A percentile compares a stretch with the other conserved stretches of the same genome.
These are phyloP conservation scores for Talaromyces borbonicus DNA, from an alignment of 495 filamentous ascomycete genomes.

Conservation along the genomic window DNA sequence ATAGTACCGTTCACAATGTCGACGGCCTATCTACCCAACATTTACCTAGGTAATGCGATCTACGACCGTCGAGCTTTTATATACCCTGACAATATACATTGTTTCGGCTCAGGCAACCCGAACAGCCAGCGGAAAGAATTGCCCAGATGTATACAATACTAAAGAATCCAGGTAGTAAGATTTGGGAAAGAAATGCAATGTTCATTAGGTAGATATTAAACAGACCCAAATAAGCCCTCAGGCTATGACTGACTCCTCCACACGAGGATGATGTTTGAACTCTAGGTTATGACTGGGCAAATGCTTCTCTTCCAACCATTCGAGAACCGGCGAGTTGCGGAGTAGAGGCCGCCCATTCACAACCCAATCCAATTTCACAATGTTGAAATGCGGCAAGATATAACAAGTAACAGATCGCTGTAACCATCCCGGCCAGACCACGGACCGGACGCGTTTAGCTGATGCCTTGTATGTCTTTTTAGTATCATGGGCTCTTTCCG, in stretches of 20 bases:
- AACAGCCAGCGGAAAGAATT: too few species aligned
- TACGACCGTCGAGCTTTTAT: too few species aligned
- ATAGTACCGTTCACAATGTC: too few species aligned
- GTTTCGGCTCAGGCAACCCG: too few species aligned
- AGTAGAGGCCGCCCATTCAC: not conserved
- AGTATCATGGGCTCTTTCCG: not conserved
- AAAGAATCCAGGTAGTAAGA: too few species aligned
- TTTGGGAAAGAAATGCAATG: too few species aligned
- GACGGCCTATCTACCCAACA: too few species aligned
- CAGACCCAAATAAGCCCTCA: too few species aligned
- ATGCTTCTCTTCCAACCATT: constrained; percentile 1
- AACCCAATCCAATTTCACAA: not conserved
- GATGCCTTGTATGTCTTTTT: constrained; percentile 3
- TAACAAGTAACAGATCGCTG: not conserved
- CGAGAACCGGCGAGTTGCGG: constrained; percentile 1
- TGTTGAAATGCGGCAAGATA: not conserved
- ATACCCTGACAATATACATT: too few species aligned
- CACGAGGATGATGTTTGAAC: constrained; percentile 1
- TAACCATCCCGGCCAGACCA: constrained; percentile 2
- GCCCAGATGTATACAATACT: too few species aligned
- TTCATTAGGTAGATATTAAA: too few species aligned
- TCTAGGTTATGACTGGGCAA: not conserved
- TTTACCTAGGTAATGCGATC: too few species aligned
- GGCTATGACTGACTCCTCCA: constrained; percentile 3
- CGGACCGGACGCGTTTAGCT: not conserved